Conservation (phyloP, 2,329 filamentous ascomycete genomes). For the Pseudovirgaria hyperparasitica region DNA sequence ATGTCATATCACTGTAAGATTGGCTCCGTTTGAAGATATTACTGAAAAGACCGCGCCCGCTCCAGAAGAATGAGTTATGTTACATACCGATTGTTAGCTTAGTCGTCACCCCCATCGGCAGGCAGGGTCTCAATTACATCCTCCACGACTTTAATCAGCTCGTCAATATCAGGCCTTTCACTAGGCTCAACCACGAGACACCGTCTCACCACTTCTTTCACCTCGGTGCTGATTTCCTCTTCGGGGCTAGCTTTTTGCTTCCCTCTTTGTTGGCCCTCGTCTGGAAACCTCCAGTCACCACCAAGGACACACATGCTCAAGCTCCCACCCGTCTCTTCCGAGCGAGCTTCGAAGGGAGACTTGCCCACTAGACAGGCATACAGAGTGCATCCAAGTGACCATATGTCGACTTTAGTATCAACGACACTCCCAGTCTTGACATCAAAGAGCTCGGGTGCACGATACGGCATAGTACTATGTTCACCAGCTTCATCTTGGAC, state of each 20-base stretch:
- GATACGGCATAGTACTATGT: conserved; percentile 97
- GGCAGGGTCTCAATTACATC: conserved; percentile 55
- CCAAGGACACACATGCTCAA: conserved; percentile 84
- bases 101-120: conserved; percentile 37
- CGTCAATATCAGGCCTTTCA: conserved; percentile 76
- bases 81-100: no score
- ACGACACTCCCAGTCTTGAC: conserved; percentile 86
- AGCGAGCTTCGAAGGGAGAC: conserved; percentile 89
- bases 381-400: conserved; percentile 93
- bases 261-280: conserved; percentile 53
- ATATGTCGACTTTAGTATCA: conserved; percentile 96
- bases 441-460: conserved; percentile 93
- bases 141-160: conserved; percentile 70
- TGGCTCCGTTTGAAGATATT: no score
- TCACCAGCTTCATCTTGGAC: conserved; percentile 92
- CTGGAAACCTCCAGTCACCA: conserved; percentile 93
- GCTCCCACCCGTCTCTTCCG: conserved; percentile 89
- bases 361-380: conserved; percentile 96
- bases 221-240: conserved; percentile 59
- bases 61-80: no score
- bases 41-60: no score
- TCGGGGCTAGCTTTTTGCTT: conserved; percentile 41
- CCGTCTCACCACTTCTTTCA: conserved; percentile 75
- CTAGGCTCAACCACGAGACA: conserved; percentile 79
- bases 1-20: no score